Evolutionary conservation across 106 monocot genomes (phyloP).

Genomic region (Acanthochlamys bracteata): DNA sequence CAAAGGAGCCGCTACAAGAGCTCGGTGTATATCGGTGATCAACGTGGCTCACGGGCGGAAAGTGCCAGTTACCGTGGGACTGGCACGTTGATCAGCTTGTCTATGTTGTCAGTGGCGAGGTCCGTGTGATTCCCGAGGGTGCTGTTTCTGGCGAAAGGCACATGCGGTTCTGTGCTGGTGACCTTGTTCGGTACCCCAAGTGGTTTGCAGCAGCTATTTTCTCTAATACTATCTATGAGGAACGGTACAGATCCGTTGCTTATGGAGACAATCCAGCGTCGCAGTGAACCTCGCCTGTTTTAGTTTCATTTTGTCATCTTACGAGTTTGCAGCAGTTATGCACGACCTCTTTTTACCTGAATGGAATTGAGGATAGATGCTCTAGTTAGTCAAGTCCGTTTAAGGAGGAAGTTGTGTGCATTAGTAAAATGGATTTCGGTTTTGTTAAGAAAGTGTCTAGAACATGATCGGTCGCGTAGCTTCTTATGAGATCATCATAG

Average conservation of each 20-base stretch:
- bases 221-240: constrained; percentile 87
- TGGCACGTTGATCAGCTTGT: constrained; percentile 99
- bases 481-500: no score
- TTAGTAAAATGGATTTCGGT: no score
- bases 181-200: constrained; percentile 82
- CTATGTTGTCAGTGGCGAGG: constrained; percentile 19
- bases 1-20: constrained; percentile 34
- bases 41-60: constrained; percentile 60
- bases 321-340: background rate
- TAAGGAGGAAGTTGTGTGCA: no score
- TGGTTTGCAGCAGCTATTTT: constrained; percentile 94
- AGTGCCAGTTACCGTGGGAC: constrained; percentile 77
- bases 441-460: no score
- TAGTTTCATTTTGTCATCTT: background rate
- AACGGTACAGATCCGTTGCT: constrained; percentile 74
- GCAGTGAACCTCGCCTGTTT: background rate
- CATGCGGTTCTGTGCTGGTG: constrained; percentile 91
- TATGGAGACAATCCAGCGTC: constrained; percentile 53
- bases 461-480: no score
- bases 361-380: no score
- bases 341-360: no score
- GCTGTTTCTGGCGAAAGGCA: constrained; percentile 28
- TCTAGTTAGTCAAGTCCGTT: no score
- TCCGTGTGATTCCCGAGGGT: constrained; percentile 2
- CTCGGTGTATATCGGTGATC: constrained; percentile 60